Conservation (phyloP, 2,329 filamentous ascomycete species). For the Nothophaeocryptopus gaeumannii region DNA sequence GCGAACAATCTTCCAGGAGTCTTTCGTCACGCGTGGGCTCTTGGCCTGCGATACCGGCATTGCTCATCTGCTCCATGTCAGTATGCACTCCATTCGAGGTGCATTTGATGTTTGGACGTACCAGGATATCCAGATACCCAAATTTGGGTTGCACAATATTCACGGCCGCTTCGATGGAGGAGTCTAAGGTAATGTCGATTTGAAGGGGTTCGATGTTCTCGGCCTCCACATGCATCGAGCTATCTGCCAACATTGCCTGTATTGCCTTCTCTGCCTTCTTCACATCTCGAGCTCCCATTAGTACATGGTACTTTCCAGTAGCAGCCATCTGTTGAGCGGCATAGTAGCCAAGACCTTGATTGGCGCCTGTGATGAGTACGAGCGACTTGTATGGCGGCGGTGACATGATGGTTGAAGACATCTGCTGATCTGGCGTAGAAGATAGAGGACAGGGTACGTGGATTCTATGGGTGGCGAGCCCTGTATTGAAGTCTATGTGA, state of each 20-base stretch:
- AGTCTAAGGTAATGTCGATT: slow-evolving; percentile 45
- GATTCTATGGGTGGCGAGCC: no score
- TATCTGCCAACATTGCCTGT: slow-evolving; percentile 18
- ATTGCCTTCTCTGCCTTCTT: slow-evolving; percentile 38
- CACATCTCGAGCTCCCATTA: slow-evolving; percentile 40
- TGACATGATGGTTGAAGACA: no score
- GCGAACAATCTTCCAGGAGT: slow-evolving; percentile 9
- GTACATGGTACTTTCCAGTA: slow-evolving; percentile 41
- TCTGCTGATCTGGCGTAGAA: no score
- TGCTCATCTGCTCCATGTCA: slow-evolving; percentile 24
- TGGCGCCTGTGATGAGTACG: slow-evolving; percentile 42
- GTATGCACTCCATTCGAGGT: no score
- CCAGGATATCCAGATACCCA: slow-evolving; percentile 35
- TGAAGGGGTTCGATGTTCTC: slow-evolving; percentile 38
- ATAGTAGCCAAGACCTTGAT: slow-evolving; percentile 46
- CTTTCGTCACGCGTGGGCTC: not conserved
- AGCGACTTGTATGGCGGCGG: no score
- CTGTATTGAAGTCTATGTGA: no score
- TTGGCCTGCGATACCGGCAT: slow-evolving; percentile 33
- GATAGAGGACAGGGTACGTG: no score
- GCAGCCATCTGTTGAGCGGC: slow-evolving; percentile 41
- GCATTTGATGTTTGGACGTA: no score
- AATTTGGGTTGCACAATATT: slow-evolving; percentile 28
- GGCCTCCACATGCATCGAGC: slow-evolving; percentile 4
- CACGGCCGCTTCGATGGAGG: slow-evolving; percentile 41